Base-by-base conservation (phyloP, 2,329 filamentous ascomycete genomes). In the Penicillium sp. region DNA sequence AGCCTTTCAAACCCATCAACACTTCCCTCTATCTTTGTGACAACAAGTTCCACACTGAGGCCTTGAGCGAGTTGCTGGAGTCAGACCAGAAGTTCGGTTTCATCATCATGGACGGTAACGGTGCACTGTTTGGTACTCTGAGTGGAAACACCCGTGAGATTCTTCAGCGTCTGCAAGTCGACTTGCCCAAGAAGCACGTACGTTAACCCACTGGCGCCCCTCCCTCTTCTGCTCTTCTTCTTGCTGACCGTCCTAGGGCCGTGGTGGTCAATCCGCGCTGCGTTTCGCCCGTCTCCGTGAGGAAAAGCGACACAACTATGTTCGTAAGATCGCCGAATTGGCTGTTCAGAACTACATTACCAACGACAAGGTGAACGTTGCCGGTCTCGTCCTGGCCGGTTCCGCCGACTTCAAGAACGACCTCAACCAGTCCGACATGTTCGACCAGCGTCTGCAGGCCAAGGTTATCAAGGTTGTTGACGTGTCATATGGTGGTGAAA, bases 401-500 rank as follows among this genome's bases (percentile, higher is more conserved):
- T 96, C 92, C 29, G 94, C 94, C 71, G 94, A 99, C 78, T 99
- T 99, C 88, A 99, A 99, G 83, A 97, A 96, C 78, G 94, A 99
- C 72, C 83, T 99, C 50, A 97, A 97, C 78, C 91, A 90, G 69
- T 97, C 94, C 56, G 94, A 99, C 76, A 83, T 99, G 83, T 99
- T 99, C 76, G 94, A 99, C 75, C 84, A 87, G 71, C 92, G 94
- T 75, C 84, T 99, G 52, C 87, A 90, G 68, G 80, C 86, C 73
- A 99, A 99, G 83, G 94, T 99, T 70, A 97, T 99, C 84, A 99
- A 99, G 81, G 90, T 99, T 40, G 95, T 99, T 31, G 94, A 99
- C 75, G 95, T 99, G 40, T 97, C 93, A 13, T 99, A 99, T 70
- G 94, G 94, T 75, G 94, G 94, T 66, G 95, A 99, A 80, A 97